Conservation (phyloP, 441 rosid genomes). For the Sinapis alba region DNA sequence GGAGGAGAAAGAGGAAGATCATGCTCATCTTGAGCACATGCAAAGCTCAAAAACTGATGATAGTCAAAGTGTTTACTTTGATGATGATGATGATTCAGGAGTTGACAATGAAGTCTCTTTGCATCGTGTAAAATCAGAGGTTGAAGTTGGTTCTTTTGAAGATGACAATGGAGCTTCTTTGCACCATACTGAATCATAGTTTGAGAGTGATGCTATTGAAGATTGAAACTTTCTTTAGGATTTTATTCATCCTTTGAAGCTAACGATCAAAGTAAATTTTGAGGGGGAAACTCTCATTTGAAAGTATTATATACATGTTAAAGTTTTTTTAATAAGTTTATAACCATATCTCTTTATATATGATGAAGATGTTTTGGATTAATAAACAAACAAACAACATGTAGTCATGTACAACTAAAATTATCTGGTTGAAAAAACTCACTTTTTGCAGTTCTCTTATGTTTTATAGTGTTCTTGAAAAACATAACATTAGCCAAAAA, state of each 20-base stretch:
- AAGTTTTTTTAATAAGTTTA: neutral
- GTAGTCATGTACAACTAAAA: neutral
- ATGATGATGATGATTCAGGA: conserved; percentile 19
- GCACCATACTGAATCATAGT: neutral
- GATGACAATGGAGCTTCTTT: conserved; percentile 17
- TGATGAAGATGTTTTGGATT: conserved; percentile 30
- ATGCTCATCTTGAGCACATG: conserved; percentile 24
- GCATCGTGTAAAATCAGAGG: conserved; percentile 1
- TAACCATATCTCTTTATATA: conserved; percentile 25
- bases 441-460: neutral
- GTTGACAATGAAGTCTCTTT: conserved; percentile 24
- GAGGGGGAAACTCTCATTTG: neutral
- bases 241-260: conserved; percentile 9
- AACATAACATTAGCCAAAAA: neutral
- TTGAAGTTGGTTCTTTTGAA: neutral
- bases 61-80: conserved; percentile 35
- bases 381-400: conserved; percentile 12
- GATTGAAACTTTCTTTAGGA: neutral
- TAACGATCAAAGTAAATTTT: neutral
- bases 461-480: neutral
- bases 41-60: conserved; percentile 35
- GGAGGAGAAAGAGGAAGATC: conserved; percentile 15
- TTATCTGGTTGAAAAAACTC: neutral
- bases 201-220: neutral
- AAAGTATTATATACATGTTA: neutral